phyloP scores from a whole-genome alignment of 345 rosid genomes.

The Turritis glabra region DNA sequence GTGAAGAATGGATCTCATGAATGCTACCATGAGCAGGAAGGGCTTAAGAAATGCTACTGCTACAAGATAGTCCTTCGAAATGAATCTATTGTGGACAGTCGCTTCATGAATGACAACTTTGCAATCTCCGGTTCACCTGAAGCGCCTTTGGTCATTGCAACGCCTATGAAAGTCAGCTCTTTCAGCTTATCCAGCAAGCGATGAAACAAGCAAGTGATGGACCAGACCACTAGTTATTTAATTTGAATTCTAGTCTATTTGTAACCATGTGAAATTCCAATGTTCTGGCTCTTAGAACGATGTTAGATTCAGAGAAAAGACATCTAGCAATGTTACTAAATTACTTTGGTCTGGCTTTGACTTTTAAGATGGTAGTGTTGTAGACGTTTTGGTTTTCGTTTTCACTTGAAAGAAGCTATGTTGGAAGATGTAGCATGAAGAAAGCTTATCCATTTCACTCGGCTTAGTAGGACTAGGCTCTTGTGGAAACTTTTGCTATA shows the following conservation, averaged over 20 bases:
- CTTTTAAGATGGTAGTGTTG: slow-evolving; percentile 8
- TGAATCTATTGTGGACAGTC: slow-evolving; percentile 91
- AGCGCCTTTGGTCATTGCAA: slow-evolving; percentile 98
- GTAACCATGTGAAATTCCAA: slow-evolving; percentile 16
- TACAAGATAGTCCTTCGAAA: slow-evolving; percentile 86
- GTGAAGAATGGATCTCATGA: slow-evolving; percentile 78
- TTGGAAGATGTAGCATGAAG: slow-evolving; percentile 5
- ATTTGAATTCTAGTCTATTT: slow-evolving; percentile 21
- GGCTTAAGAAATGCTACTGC: slow-evolving; percentile 87
- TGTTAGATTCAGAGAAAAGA: slow-evolving; percentile 17
- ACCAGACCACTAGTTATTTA: not conserved
- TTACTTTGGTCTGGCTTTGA: slow-evolving; percentile 14
- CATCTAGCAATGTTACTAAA: slow-evolving; percentile 16
- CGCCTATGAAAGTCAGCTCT: slow-evolving; percentile 93
- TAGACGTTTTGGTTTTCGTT: not conserved
- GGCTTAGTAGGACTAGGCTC: too few relatives aligned
- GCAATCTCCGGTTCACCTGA: slow-evolving; percentile 90
- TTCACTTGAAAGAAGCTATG: not conserved
- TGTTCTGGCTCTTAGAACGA: slow-evolving; percentile 23
- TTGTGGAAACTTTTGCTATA: not conserved
- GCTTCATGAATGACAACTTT: slow-evolving; percentile 98
- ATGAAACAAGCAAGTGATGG: slow-evolving; percentile 37
- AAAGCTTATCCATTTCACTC: not conserved
- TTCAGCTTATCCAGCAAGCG: slow-evolving; percentile 91
- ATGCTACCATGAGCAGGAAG: slow-evolving; percentile 75